Base-by-base conservation (phyloP, 306 rosid genomes). In the Lathyrus tuberosus region DNA sequence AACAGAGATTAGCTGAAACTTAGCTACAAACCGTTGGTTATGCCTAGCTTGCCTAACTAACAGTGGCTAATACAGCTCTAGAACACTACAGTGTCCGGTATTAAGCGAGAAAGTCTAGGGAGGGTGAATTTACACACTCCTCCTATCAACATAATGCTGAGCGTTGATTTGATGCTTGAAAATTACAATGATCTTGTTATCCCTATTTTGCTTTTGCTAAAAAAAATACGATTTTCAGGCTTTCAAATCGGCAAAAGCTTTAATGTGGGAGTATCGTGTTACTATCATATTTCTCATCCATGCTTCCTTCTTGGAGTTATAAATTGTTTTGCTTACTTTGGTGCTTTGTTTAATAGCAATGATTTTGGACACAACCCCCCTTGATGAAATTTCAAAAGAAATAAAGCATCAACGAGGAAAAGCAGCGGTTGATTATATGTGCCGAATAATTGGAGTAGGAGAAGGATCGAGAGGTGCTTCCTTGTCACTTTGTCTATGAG, bases 381-480 rank as follows among this genome's bases (percentile, higher is more conserved):
- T 78, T 5, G 97, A 90, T 78, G 98, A 97, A 73, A 22, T 94
- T 47, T 59, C 92, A 13, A 94, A 87, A 81, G 75, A 4, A n/a
- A 97, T 90, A 73, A 90, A 88, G 80, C 81, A 74, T 63, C 78
- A 73, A 54, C 80, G 81, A 49, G 98, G 88, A 77, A 83, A 61
- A 67, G 92, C 79, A 65, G 98, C 98, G 51, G 57, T 90, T 28
- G 90, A 90, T 53, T 84, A 84, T 75, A 88, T 90, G 97, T 94
- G 98, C 85, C 77, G 83, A 77, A 73, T 94, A 69, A 89, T 94
- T 26, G 97, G 98, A 57, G 98, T 89, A 62, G 97, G 96, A 57
- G 98, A 94, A 68, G 97, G 97, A 61, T 74, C 89, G 40, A 76
- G 91, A 81, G 96, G 97, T 94, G 70, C 40, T 71, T 64, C 12